Evolutionary conservation across 495 filamentous ascomycete species (phyloP), one percentile per base, ranked within the genome.

Genomic region (Apodospora peruviana): DNA sequence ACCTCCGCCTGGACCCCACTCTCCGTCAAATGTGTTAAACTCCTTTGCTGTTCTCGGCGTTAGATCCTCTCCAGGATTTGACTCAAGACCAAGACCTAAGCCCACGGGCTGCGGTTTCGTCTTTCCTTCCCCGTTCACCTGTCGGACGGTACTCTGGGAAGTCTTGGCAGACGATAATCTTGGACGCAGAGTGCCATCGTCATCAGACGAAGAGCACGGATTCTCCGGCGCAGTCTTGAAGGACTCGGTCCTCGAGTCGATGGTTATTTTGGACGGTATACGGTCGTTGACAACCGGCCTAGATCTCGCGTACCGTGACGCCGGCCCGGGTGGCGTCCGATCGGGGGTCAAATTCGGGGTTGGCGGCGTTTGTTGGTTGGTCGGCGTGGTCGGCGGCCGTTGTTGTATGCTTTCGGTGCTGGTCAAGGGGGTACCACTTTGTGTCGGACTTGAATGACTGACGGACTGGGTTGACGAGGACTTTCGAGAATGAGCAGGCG

Each of bases 311-410:
- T 53, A 64, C 50, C 62, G 61, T 27, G 49, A 56, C 9, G 55
- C 57, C 41, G 58, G 51, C 43, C 75, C 77, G 32, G 87, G 85
- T 47, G 85, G 86, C 17, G 85, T 87, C 20, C 81, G 77, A 59
- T 90, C 85, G 5, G 85, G 84, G 2, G 66, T 91, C 29, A 83
- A 77, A 32, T 89, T 85, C 10, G 85, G 84, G 8, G 67, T 91
- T 16, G 83, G 85, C 19, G 84, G 86, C 50, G 82, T 86, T 42
- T 77, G 76, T 47, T 83, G 79, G 54, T 78, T 76, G 27, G 76
- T 71, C 24, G 82, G 82, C 5, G 83, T 87, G 46, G 69, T 60
- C 45, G 76, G 76, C 1, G 67, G 55, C 18, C 42, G 55, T 42
- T 64, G 46, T 25, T 53, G 43, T 23, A 52, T 54, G 41, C 59